These are phyloP conservation scores for Pseudocercospora vitis DNA, from an alignment of 2,329 filamentous ascomycete species.

Conservation along the genomic window DNA sequence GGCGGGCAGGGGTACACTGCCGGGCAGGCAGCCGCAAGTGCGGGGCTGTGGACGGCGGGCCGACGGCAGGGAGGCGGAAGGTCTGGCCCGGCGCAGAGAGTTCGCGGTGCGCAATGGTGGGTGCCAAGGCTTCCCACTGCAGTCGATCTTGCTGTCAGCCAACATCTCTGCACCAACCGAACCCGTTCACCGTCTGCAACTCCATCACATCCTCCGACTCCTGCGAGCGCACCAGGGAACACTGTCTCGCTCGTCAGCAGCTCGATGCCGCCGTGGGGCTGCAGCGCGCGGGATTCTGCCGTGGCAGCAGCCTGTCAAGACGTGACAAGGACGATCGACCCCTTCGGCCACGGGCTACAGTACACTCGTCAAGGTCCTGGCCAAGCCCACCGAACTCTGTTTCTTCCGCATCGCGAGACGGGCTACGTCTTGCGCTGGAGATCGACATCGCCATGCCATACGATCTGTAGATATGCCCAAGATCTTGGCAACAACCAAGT, in stretches of 20 bases:
- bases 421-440: background rate
- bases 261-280: no score
- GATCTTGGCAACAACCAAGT: slow-evolving; percentile 9
- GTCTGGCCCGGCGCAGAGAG: background rate
- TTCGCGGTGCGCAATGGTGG: background rate
- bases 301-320: background rate
- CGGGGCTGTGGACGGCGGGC: no score
- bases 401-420: background rate
- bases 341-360: background rate
- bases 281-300: no score
- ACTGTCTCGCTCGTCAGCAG: no score
- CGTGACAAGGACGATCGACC: background rate
- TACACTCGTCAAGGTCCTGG: no score
- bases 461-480: slow-evolving; percentile 1
- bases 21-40: no score
- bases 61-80: background rate
- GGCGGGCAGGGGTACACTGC: background rate
- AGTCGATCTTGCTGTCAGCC: background rate
- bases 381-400: background rate
- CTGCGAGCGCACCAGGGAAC: no score
- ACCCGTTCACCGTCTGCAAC: background rate
- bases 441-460: background rate
- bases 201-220: no score
- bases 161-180: background rate
- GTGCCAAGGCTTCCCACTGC: background rate